A percentile compares a stretch with the other conserved stretches of the same genome.
Evolutionary conservation across 352 stramenopile species (phyloP).

Genomic region (Globisporangium nunn): DNA sequence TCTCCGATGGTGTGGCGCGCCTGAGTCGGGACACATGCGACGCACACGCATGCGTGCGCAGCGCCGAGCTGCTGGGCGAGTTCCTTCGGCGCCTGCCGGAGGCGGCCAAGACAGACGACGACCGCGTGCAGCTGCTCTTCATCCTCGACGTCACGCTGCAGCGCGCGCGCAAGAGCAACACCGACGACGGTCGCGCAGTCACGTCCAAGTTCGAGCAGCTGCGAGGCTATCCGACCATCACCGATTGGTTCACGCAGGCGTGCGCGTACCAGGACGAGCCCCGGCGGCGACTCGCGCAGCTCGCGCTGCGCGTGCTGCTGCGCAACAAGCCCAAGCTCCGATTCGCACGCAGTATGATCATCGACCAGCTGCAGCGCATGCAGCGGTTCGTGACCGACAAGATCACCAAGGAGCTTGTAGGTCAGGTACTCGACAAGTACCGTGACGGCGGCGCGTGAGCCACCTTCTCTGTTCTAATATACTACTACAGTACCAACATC

Average conservation of each 20-base stretch:
- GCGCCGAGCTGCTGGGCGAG: constrained; percentile 23
- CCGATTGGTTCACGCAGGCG: constrained; percentile 43
- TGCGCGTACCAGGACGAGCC: constrained; percentile 46
- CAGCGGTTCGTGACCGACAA: constrained; percentile 24
- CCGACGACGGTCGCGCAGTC: constrained; percentile 12
- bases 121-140: constrained; percentile 50
- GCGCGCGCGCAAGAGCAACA: constrained; percentile 3
- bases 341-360: constrained; percentile 41
- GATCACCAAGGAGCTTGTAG: constrained; percentile 42
- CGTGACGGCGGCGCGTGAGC: constrained; percentile 17
- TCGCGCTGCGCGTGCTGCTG: constrained; percentile 50
- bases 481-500: not conserved
- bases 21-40: constrained; percentile 39
- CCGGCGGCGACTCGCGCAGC: constrained; percentile 30
- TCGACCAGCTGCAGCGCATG: constrained; percentile 16
- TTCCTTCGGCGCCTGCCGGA: constrained; percentile 32
- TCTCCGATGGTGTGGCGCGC: constrained; percentile 34
- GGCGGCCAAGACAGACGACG: constrained; percentile 35
- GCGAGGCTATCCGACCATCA: constrained; percentile 46
- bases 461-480: constrained; percentile 15
- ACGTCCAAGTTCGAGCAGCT: constrained; percentile 46
- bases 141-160: constrained; percentile 47
- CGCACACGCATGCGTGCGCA: constrained; percentile 23
- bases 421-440: constrained; percentile 28
- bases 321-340: constrained; percentile 36